Evolutionary conservation across 2,329 filamentous ascomycete genomes (phyloP).

Genomic region (Davidsoniella virescens): DNA sequence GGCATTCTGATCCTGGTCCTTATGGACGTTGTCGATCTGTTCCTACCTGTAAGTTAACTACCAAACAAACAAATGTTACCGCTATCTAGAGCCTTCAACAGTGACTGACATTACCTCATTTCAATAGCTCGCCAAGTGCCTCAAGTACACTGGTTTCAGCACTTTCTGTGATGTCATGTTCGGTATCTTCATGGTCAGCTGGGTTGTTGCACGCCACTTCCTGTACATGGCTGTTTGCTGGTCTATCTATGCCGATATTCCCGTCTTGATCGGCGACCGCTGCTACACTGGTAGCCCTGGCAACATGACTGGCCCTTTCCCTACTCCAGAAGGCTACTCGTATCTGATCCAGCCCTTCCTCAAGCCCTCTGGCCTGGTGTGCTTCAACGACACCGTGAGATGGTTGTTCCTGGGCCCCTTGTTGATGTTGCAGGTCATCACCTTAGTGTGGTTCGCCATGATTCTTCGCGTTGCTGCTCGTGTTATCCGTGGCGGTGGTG

Average conservation of each 20-base stretch:
- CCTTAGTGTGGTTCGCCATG: constrained; percentile 77
- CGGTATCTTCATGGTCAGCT: constrained; percentile 68
- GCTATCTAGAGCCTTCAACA: neutral
- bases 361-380: constrained; percentile 56
- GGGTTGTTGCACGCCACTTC: constrained; percentile 71
- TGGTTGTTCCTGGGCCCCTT: constrained; percentile 65
- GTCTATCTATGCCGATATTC: constrained; percentile 57
- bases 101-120: constrained; percentile 11
- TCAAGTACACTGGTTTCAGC: constrained; percentile 74
- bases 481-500: constrained; percentile 58
- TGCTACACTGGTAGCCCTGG: constrained; percentile 51
- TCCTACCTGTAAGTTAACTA: constrained; percentile 53
- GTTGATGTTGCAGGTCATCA: constrained; percentile 62
- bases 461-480: constrained; percentile 69
- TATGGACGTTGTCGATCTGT: constrained; percentile 86
- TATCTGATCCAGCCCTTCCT: constrained; percentile 62
- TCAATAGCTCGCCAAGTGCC: constrained; percentile 64
- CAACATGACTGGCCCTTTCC: constrained; percentile 37
- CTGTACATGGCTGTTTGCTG: constrained; percentile 67
- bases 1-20: constrained; percentile 77
- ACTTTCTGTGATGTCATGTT: constrained; percentile 69
- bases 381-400: constrained; percentile 60
- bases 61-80: neutral
- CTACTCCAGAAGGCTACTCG: constrained; percentile 33
- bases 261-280: constrained; percentile 44